These are phyloP conservation scores for Peronospora belbahrii DNA, from an alignment of 352 stramenopile species.

Conservation along the genomic window DNA sequence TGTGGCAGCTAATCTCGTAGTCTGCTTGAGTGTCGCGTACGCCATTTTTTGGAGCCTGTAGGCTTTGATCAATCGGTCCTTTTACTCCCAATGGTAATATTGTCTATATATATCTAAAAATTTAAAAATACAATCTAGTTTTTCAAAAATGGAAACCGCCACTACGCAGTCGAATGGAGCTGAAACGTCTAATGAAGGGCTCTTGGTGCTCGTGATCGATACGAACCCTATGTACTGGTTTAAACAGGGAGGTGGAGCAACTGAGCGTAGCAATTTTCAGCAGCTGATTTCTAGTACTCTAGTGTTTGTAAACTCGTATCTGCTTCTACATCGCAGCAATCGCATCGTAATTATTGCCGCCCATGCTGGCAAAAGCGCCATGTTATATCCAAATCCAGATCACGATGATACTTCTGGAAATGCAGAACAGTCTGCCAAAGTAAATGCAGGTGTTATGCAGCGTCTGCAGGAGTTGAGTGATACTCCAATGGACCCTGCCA, in stretches of 20 bases:
- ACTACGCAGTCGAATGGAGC: conserved; percentile 9
- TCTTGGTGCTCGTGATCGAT: conserved; percentile 75
- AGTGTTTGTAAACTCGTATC: conserved; percentile 84
- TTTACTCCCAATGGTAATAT: too few species aligned
- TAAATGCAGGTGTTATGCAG: conserved; percentile 65
- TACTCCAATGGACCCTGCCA: conserved; percentile 35
- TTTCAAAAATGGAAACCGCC: conserved; percentile 10
- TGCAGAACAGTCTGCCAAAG: conserved; percentile 63
- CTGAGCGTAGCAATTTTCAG: conserved; percentile 33
- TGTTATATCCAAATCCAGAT: conserved; percentile 68
- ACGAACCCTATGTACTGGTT: conserved; percentile 77
- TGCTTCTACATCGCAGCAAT: conserved; percentile 81
- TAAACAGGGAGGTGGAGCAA: conserved; percentile 18
- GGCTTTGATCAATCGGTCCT: too few species aligned
- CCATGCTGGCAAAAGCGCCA: conserved; percentile 58
- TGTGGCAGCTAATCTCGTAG: too few species aligned
- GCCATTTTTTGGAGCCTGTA: too few species aligned
- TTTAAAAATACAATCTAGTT: neutral
- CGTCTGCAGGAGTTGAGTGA: conserved; percentile 56
- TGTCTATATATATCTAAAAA: too few species aligned
- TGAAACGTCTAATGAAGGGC: conserved; percentile 34
- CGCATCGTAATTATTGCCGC: conserved; percentile 78
- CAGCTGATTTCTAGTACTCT: conserved; percentile 68
- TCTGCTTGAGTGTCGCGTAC: too few species aligned
- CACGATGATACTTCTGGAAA: conserved; percentile 55